These are phyloP conservation scores for Ceratocystis harringtonii DNA, from an alignment of 2,329 filamentous ascomycete genomes.

Conservation along the genomic window DNA sequence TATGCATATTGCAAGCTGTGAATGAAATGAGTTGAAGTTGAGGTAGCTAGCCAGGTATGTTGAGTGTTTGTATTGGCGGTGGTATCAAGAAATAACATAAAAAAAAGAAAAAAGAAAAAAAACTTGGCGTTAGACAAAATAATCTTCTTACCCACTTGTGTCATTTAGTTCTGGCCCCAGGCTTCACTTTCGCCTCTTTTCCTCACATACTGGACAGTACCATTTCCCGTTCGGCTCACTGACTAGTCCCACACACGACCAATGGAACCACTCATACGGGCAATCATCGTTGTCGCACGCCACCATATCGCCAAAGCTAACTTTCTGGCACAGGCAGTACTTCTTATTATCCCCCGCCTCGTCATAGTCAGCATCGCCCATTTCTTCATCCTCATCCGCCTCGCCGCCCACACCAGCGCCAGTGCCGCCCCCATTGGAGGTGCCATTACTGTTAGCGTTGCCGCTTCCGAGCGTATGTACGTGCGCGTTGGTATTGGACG, in stretches of 20 bases:
- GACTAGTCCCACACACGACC: constrained; percentile 55
- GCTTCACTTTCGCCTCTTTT: constrained; percentile 32
- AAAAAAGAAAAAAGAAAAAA: not conserved
- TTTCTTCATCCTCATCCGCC: constrained; percentile 39
- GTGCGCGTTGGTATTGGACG: no score
- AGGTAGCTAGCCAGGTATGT: not conserved
- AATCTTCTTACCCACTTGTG: not conserved
- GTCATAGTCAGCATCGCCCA: constrained; percentile 46
- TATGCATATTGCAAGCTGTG: no score
- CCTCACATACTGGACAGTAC: constrained; percentile 49
- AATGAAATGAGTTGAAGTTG: no score
- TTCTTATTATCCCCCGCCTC: constrained; percentile 64
- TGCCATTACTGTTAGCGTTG: not conserved
- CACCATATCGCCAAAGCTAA: constrained; percentile 79
- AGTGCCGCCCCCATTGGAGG: constrained; percentile 17
- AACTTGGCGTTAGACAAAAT: not conserved
- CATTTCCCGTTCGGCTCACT: constrained; percentile 52
- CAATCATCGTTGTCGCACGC: constrained; percentile 75
- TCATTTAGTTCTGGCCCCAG: not conserved
- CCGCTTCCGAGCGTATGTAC: not conserved
- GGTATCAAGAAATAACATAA: not conserved
- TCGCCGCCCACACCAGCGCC: constrained; percentile 23
- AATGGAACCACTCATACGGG: constrained; percentile 78
- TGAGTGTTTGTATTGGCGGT: not conserved
- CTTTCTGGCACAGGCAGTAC: constrained; percentile 71